Conservation (phyloP, 306 rosid species). For the Quercus ilex region DNA sequence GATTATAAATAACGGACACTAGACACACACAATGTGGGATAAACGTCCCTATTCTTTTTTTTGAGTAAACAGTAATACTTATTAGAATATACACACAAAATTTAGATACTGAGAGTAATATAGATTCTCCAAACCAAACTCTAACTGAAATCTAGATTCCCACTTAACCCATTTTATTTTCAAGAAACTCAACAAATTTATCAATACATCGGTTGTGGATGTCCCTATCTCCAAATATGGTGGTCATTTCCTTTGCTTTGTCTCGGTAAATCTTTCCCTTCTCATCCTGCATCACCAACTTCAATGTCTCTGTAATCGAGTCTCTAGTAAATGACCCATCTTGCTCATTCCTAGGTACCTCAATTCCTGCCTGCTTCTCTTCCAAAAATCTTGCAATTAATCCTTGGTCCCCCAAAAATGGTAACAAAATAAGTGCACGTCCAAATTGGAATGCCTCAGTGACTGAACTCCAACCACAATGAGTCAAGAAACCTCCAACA, state of each 20-base stretch:
- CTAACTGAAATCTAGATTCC: no score
- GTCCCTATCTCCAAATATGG: constrained; percentile 2
- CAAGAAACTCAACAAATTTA: background rate
- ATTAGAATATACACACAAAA: no score
- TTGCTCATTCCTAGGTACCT: background rate
- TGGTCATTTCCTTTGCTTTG: background rate
- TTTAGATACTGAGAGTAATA: no score
- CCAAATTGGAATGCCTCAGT: constrained; percentile 14
- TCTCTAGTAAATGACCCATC: constrained; percentile 14
- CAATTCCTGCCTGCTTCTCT: constrained; percentile 1
- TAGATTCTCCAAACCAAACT: no score
- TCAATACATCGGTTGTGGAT: background rate
- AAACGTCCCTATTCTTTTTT: no score
- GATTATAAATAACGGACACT: no score
- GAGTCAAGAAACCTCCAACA: constrained; percentile 30
- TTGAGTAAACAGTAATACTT: no score
- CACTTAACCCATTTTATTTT: background rate
- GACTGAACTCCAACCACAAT: constrained; percentile 36
- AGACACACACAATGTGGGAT: no score
- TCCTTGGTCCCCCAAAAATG: constrained; percentile 23
- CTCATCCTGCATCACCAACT: constrained; percentile 11
- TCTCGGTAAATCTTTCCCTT: constrained; percentile 16
- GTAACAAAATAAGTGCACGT: constrained; percentile 16
- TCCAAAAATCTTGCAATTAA: background rate
- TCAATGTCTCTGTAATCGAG: constrained; percentile 6